Evolutionary conservation across 352 stramenopile species (phyloP), one percentile per base, ranked within the genome.

Genomic region (Pythium brachiatum): DNA sequence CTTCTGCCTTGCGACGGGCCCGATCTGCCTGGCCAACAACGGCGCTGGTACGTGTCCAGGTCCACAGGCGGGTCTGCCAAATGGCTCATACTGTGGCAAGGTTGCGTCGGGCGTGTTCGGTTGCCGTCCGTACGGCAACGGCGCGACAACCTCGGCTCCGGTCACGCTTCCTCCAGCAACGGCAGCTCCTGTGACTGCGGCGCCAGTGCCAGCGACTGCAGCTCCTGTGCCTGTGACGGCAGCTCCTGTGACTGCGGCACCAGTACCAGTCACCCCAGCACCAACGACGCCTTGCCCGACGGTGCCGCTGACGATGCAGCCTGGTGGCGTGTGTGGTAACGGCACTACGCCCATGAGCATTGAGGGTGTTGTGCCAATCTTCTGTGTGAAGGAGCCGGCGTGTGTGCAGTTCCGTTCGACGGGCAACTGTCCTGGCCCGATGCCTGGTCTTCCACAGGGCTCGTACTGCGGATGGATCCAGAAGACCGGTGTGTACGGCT

Each of bases 91-190:
- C 34, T 63, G 61, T 39, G 54, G 36, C 18, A 43, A n/a, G 12
- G 61, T 68, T 7, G n/a, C 12, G 5, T 54, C 53, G 3, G 54
- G 55, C 18, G 50, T 69, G 12, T 66, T 41, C 50, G 63, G 63
- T 6, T 70, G 63, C 52, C 64, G 60, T 32, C 20, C 39, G 1
- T n/a, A 48, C 50, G 21, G 20, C 51, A 48, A 7, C 15, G 55
- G 15, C 2, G n/a, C n/a, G n/a, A n/a, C n/a, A n/a, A n/a, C 43
- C 11, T 9, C 25, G 27, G 7, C 5, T 21, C 3, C n/a, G n/a
- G n/a, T n/a, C n/a, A n/a, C n/a, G n/a, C n/a, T n/a, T n/a, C n/a
- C n/a, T n/a, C 31, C 31, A 34, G 31, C 31, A 9, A 34, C 31
- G 31, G 5, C 31, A 9, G 31, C 31, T 34, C 31, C 31, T 34